Conservation (phyloP, 176 grass and related monocot genomes). For the Musa schizocarpa region DNA sequence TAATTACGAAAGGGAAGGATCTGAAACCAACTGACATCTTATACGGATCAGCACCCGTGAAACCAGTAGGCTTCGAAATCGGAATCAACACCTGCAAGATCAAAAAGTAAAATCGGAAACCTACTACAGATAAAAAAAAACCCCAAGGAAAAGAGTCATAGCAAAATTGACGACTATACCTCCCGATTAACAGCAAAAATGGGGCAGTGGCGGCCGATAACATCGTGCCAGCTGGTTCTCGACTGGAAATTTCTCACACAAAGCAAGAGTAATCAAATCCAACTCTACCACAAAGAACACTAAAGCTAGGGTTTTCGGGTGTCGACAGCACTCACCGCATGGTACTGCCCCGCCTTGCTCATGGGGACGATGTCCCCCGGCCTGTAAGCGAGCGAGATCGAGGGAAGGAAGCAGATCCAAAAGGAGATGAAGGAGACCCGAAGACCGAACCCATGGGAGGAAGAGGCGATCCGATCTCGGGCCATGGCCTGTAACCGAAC, state of each 20-base stretch:
- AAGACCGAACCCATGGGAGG: conserved; percentile 12
- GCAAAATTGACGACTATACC: conserved; percentile 33
- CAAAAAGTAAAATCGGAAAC: background rate
- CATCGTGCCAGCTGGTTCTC: conserved; percentile 71
- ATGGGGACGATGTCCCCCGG: conserved; percentile 85
- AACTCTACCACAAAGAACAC: conserved; percentile 14
- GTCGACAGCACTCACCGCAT: conserved; percentile 41
- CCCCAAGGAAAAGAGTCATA: background rate
- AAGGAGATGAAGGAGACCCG: background rate
- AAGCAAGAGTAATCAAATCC: conserved; percentile 32
- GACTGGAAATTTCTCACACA: conserved; percentile 35
- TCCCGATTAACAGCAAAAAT: conserved; percentile 84
- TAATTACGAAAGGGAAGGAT: conserved; percentile 2
- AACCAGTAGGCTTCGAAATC: conserved; percentile 74
- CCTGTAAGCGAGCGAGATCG: conserved; percentile 38
- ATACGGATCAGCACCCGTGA: conserved; percentile 89
- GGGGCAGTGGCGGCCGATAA: conserved; percentile 84
- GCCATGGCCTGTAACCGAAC: conserved; percentile 36
- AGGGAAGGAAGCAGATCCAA: conserved; percentile 27
- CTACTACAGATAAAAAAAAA: conserved; percentile 3
- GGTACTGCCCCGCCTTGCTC: conserved; percentile 85
- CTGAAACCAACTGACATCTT: conserved; percentile 52
- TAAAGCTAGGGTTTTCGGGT: background rate
- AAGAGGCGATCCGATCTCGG: conserved; percentile 15
- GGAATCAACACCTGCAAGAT: conserved; percentile 77